phyloP scores from a whole-genome alignment of 306 rosid species.

The Notholithocarpus densiflorus region DNA sequence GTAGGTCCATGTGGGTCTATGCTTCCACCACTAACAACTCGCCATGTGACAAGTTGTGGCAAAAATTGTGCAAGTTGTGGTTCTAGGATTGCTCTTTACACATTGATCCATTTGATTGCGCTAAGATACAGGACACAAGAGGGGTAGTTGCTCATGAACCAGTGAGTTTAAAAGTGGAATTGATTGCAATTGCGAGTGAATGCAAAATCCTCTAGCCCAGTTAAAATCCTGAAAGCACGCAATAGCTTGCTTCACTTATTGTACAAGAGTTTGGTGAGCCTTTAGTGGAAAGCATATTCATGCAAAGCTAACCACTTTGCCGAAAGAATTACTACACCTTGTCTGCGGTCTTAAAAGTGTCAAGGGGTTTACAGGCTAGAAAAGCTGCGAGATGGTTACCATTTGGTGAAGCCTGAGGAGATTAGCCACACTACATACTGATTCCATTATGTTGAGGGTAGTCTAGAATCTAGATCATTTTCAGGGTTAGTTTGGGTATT shows the following conservation, averaged over 20 bases:
- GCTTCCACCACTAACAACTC: too few relatives aligned
- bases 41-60: accelerated
- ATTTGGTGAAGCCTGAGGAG: background rate
- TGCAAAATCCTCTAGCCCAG: background rate
- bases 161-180: too few relatives aligned
- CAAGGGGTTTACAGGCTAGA: background rate
- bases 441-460: too few relatives aligned
- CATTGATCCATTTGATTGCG: too few relatives aligned
- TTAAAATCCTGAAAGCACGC: background rate
- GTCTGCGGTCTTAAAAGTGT: background rate
- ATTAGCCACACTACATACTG: background rate
- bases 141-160: too few relatives aligned
- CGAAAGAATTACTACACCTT: background rate
- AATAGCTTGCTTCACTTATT: background rate
- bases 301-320: background rate
- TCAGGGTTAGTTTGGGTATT: background rate
- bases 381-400: background rate
- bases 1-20: accelerated
- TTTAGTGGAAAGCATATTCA: background rate
- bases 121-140: too few relatives aligned
- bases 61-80: too few relatives aligned
- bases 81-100: too few relatives aligned
- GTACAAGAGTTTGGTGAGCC: background rate
- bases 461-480: background rate
- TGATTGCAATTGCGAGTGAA: background rate